phyloP scores from a whole-genome alignment of 2,329 filamentous ascomycete genomes.

The Pseudocercospora eumusae region DNA sequence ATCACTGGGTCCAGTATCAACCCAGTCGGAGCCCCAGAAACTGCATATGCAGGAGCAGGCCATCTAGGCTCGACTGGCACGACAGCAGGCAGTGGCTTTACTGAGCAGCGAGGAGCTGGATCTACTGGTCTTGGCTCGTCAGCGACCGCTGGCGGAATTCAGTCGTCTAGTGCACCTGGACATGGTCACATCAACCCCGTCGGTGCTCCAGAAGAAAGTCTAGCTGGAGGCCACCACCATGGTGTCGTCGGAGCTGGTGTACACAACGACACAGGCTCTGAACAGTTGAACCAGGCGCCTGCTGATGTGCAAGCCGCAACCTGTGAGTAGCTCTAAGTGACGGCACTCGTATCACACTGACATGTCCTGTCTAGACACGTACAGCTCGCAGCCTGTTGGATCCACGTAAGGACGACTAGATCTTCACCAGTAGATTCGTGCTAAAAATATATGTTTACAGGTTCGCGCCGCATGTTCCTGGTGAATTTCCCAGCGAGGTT shows the following conservation, averaged over 20 bases:
- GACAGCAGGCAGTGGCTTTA: conserved; percentile 3
- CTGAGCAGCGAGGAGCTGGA: conserved; percentile 5
- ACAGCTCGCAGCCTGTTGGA: conserved; percentile 30
- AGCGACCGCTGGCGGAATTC: conserved; percentile 10
- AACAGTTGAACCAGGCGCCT: conserved; percentile 24
- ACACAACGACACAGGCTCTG: conserved; percentile 10
- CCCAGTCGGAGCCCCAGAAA: conserved; percentile 14
- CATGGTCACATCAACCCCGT: conserved; percentile 26
- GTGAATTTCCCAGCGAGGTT: conserved; percentile 35
- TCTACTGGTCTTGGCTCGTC: conserved; percentile 11
- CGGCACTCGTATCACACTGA: background rate
- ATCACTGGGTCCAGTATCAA: conserved; percentile 14
- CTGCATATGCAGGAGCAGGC: conserved; percentile 5
- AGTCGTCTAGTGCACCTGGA: background rate
- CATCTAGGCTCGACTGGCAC: conserved; percentile 13
- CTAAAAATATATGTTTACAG: conserved; percentile 12
- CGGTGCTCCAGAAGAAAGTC: conserved; percentile 21
- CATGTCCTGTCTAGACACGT: conserved; percentile 20
- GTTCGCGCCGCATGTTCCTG: conserved; percentile 42
- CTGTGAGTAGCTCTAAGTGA: conserved; percentile 6
- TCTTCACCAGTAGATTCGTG: background rate
- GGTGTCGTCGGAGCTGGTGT: conserved; percentile 19
- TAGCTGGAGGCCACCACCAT: conserved; percentile 1
- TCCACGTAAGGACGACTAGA: background rate
- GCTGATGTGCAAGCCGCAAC: conserved; percentile 32